phyloP scores from a whole-genome alignment of 1,139 yeast species.

The Yamadazyma mexicana region DNA sequence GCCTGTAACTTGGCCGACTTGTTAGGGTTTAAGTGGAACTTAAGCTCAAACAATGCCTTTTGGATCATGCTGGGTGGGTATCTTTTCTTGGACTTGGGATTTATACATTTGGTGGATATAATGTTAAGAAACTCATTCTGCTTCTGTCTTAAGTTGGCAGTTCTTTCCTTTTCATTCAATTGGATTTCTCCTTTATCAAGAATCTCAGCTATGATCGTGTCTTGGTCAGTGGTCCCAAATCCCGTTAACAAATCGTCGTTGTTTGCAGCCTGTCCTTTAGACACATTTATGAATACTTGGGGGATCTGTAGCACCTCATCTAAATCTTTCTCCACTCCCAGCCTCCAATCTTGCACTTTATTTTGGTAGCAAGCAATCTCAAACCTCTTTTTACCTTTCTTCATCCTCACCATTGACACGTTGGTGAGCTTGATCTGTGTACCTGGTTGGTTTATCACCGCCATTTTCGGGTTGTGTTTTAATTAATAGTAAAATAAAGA shows the following conservation, averaged over 20 bases:
- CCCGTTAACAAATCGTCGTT: slow-evolving; percentile 75
- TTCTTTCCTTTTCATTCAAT: slow-evolving; percentile 89
- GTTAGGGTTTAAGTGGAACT: slow-evolving; percentile 76
- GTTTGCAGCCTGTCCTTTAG: slow-evolving; percentile 92
- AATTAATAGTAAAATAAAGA: no score
- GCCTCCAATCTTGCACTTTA: slow-evolving; percentile 93
- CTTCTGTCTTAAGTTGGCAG: slow-evolving; percentile 68
- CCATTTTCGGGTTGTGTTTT: no score
- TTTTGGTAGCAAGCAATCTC: slow-evolving; percentile 97
- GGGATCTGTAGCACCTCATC: slow-evolving; percentile 96
- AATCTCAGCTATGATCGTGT: slow-evolving; percentile 75
- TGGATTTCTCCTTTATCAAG: slow-evolving; percentile 91
- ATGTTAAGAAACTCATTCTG: slow-evolving; percentile 82
- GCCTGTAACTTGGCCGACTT: slow-evolving; percentile 88
- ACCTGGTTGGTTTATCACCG: slow-evolving; percentile 78
- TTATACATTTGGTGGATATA: slow-evolving; percentile 86
- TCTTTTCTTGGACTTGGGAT: slow-evolving; percentile 85
- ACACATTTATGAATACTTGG: slow-evolving; percentile 89
- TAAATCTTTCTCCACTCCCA: slow-evolving; percentile 84
- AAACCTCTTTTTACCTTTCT: slow-evolving; percentile 85
- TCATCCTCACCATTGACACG: slow-evolving; percentile 88
- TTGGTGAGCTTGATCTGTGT: slow-evolving; percentile 88
- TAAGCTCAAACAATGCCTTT: slow-evolving; percentile 77
- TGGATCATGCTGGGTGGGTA: slow-evolving; percentile 94
- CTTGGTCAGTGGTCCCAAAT: slow-evolving; percentile 76